Evolutionary conservation across 345 rosid species (phyloP), one percentile per base, ranked within the genome.

Genomic region (Eucalyptus tenuipes): DNA sequence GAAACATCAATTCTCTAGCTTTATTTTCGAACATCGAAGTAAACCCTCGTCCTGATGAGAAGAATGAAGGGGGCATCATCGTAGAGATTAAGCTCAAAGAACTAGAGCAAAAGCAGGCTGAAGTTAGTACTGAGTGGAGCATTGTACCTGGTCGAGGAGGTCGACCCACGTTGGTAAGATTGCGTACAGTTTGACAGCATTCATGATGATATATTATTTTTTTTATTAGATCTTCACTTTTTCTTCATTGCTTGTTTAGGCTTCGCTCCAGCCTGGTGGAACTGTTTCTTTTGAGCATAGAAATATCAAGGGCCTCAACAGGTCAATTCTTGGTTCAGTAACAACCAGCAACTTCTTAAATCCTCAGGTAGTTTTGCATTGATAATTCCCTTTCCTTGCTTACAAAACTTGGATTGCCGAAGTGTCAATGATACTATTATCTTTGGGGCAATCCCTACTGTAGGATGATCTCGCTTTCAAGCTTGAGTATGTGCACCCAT

Each of bases 121-220:
- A 98, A 96, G 99, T 97, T 88, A 96, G 98, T 91, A 95, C 99
- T 0, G 99, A 98, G 88, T 98, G 99, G 99, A 98, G 97, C 92
- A 95, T 98, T 91, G 99, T 98, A 90, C 99, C 99, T 90, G 99
- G 99, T 86, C 99, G 95, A 37, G 99, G 99, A 92, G 99, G 99
- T 85, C 95, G 97, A 85, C 99, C 99, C 57, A 94, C 99, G 29
- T 88, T 98, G 94, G 99, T 98, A 93, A 87, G 85, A 88, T 87
- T 17, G 27, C 49, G 45, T 40, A 40, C 47, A 13, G 29, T 55
- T 86, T 22, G n/a, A 33, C 50, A 33, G 55, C 5, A 22, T 82
- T 49, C 82, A 7, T 20, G 82, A 75, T 66, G 33, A 52, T 6
- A 6, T n/a, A 24, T 24, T 37, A 52, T 48, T 33, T n/a, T 3